A percentile compares a stretch with the other conserved stretches of the same genome.
Conservation (phyloP, 805 yeast genomes). For the Hanseniaspora valbyensis region DNA sequence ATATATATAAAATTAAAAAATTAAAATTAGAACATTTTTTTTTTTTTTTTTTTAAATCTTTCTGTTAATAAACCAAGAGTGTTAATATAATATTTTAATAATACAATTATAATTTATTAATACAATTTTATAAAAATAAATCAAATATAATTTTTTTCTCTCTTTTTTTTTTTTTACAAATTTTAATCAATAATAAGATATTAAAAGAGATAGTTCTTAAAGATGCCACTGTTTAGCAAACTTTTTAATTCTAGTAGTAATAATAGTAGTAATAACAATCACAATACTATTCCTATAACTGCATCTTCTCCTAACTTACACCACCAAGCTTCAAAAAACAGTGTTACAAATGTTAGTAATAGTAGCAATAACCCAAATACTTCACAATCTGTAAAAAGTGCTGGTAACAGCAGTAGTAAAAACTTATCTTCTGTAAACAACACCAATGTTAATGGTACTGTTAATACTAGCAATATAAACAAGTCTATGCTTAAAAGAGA, state of each 20-base stretch:
- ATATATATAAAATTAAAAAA: too few species aligned
- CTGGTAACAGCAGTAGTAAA: not conserved
- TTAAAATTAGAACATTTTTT: too few species aligned
- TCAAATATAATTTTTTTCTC: too few species aligned
- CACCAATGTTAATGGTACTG: not conserved
- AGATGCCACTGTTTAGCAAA: constrained; percentile 10
- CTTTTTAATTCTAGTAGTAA: constrained; percentile 3
- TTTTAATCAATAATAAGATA: too few species aligned
- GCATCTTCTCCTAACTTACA: constrained; percentile 1
- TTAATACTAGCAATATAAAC: not conserved
- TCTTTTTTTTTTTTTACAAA: too few species aligned
- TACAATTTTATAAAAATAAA: too few species aligned
- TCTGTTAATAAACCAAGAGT: too few species aligned
- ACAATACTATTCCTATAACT: not conserved
- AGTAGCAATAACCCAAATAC: not conserved
- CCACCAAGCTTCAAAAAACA: constrained; percentile 3
- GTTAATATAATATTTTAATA: too few species aligned
- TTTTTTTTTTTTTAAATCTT: too few species aligned
- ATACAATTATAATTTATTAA: too few species aligned
- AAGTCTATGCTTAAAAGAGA: constrained; percentile 6
- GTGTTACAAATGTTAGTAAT: not conserved
- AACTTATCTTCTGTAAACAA: not conserved
- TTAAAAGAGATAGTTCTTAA: not conserved
- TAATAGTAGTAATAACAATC: not conserved
- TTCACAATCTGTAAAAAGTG: not conserved